Percentiles rank a stretch among this genome's conserved stretches.
Evolutionary conservation across 371 early-diverging fungal genomes (phyloP).

Genomic region (Paraphysoderma sedebokerense): DNA sequence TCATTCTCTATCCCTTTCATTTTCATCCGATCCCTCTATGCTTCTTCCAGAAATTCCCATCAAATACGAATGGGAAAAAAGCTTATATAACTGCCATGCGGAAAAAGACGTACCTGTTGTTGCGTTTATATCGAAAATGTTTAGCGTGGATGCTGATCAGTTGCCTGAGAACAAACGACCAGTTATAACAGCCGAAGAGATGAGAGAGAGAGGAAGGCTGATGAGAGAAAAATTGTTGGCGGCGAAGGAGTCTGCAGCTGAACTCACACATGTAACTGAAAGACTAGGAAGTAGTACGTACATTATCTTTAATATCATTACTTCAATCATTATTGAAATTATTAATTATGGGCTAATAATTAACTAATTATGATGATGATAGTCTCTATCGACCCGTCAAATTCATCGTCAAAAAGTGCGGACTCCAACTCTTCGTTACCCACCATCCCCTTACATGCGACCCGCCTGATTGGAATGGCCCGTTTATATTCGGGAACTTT

Average conservation of each 20-base stretch:
- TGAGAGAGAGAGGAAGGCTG: slow-evolving; percentile 56
- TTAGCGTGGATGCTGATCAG: slow-evolving; percentile 52
- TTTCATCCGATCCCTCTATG: not conserved
- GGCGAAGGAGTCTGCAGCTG: slow-evolving; percentile 4
- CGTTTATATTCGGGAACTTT: slow-evolving; percentile 83
- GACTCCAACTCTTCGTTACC: no score
- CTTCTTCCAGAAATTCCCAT: not conserved
- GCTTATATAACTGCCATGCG: slow-evolving; percentile 26
- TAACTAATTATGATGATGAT: no score
- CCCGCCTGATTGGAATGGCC: slow-evolving; percentile 82
- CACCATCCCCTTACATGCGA: no score
- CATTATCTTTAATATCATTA: no score
- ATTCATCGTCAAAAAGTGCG: no score
- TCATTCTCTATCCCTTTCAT: not conserved
- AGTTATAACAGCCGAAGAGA: slow-evolving; percentile 69
- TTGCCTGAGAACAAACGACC: slow-evolving; percentile 55
- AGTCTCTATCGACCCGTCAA: no score
- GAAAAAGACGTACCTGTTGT: slow-evolving; percentile 37
- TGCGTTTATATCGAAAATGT: slow-evolving; percentile 85
- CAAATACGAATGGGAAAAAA: slow-evolving; percentile 6
- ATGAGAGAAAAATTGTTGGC: slow-evolving; percentile 22
- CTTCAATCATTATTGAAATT: no score
- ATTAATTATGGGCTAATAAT: no score
- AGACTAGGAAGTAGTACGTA: no score
- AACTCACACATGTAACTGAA: no score